phyloP scores from a whole-genome alignment of 441 rosid species.

The Breynia disticha region DNA sequence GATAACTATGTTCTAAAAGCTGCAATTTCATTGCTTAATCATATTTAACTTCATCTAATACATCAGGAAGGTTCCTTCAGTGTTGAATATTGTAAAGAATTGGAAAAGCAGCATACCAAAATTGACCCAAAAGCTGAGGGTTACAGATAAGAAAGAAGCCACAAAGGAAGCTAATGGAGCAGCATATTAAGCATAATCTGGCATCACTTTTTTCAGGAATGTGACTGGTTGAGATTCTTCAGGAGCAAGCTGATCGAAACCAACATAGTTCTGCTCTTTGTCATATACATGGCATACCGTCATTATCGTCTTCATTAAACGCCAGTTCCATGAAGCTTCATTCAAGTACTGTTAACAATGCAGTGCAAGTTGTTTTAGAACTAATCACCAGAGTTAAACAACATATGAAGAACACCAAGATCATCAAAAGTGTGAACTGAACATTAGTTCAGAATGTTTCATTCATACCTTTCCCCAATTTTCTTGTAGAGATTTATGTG shows the following conservation, averaged over 20 bases:
- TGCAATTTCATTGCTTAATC: neutral
- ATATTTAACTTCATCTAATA: neutral
- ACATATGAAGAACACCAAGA: too few species aligned
- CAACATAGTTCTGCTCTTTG: slow-evolving; percentile 51
- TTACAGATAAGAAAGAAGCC: slow-evolving; percentile 13
- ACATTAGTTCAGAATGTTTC: too few species aligned
- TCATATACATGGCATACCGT: slow-evolving; percentile 70
- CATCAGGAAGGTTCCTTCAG: too few species aligned
- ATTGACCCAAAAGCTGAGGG: slow-evolving; percentile 4
- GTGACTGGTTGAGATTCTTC: slow-evolving; percentile 61
- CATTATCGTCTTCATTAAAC: slow-evolving; percentile 81
- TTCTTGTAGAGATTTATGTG: slow-evolving; percentile 66
- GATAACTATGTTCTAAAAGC: neutral
- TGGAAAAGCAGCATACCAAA: slow-evolving; percentile 18
- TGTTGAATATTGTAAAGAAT: slow-evolving; percentile 4
- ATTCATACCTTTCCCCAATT: slow-evolving; percentile 80
- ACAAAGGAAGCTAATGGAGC: slow-evolving; percentile 5
- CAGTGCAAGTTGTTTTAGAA: too few species aligned
- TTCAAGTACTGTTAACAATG: slow-evolving; percentile 52
- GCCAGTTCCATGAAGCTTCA: slow-evolving; percentile 88
- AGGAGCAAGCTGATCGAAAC: slow-evolving; percentile 61
- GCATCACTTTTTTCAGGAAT: slow-evolving; percentile 75
- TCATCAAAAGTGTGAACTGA: too few species aligned
- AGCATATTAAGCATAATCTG: slow-evolving; percentile 43
- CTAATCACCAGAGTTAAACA: too few species aligned